Base-by-base conservation (phyloP, 306 rosid species). In the Inga leiocalycina region DNA sequence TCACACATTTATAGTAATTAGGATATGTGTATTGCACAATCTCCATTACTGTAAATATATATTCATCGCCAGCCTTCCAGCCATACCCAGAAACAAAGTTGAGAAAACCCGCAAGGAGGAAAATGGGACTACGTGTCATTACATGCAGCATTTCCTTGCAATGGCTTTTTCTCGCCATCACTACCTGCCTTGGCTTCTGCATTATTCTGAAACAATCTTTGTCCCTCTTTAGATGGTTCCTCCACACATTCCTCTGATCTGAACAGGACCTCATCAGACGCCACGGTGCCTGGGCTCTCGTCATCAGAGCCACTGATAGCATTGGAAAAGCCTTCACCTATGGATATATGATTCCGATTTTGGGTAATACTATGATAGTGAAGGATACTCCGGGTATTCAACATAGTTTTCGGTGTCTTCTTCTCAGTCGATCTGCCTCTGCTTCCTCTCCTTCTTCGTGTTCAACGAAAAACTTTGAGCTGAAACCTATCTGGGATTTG, bases 231-330 rank as follows among this genome's bases (percentile, higher is more conserved):
- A 35, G 6, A 24, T 83, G 85, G 85, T 34, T 88, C 56, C 43
- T 80, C 82, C 54, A 39, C 8, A 68, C 70, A 1, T 83, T 27
- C 48, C 30, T 88, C 84, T 64, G 84, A 61, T 27, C 87, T 4
- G 43, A 83, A 22, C 85, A 59, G 15, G 17, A 85, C 43, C 82
- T 88, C 59, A 3, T 20, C 77, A 27, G 16, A 51, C 51, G 27
- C 81, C 85, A 85, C 44, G 91, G 91, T 37, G 49, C 88, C 0
- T 88, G 88, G 91, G 91, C 88, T 12, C 46, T 88, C 14, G 30
- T 88, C 77, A 88, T 87, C 74, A 88, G 91, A 49, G 85, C 91
- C 79, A 82, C 88, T 16, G 88, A 85, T 17, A 88, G 91, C 6
- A 88, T 88, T 64, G 91, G 88, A 10, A 83, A 80, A 78, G 91